A percentile compares a stretch with the other conserved stretches of the same genome.
Evolutionary conservation across 2,329 filamentous ascomycete genomes (phyloP).

Genomic region (Xylariaceae sp.): DNA sequence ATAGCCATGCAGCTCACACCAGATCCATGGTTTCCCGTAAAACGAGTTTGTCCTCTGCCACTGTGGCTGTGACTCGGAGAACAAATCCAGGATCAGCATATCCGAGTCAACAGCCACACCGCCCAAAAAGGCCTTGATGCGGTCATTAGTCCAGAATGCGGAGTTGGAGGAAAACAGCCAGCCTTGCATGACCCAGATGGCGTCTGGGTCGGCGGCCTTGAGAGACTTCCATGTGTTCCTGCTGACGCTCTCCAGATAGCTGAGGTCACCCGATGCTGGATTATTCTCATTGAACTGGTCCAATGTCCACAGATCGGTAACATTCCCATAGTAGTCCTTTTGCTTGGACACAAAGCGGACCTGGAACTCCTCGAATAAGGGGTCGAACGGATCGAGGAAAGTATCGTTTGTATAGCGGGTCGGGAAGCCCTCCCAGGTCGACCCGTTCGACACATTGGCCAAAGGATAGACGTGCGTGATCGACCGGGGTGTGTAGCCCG

Average conservation of each 20-base stretch:
- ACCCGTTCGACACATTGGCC: conserved; percentile 17
- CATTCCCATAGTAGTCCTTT: conserved; percentile 14
- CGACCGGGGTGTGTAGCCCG: conserved; percentile 12
- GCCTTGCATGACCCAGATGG: conserved; percentile 19
- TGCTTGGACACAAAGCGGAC: conserved; percentile 16
- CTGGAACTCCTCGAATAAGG: conserved; percentile 16
- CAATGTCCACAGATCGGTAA: conserved; percentile 17
- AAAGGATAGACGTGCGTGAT: conserved; percentile 13
- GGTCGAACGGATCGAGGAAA: conserved; percentile 18
- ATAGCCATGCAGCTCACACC: conserved; percentile 18
- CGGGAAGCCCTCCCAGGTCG: conserved; percentile 15
- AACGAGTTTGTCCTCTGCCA: conserved; percentile 18
- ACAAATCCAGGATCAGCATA: conserved; percentile 18
- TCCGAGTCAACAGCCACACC: conserved; percentile 17
- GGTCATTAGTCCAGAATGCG: conserved; percentile 19
- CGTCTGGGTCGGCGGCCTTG: conserved; percentile 15
- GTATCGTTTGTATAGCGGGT: conserved; percentile 15
- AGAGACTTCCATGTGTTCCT: conserved; percentile 17
- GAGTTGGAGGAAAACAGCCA: conserved; percentile 16
- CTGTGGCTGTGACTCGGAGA: conserved; percentile 17
- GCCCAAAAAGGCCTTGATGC: conserved; percentile 15
- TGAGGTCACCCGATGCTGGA: conserved; percentile 14
- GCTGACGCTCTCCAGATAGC: conserved; percentile 17
- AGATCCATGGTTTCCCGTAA: conserved; percentile 18
- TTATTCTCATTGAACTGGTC: conserved; percentile 20